These are phyloP conservation scores for Ceratocystiopsis brevicomis DNA, from an alignment of 2,329 filamentous ascomycete species.

Conservation along the genomic window DNA sequence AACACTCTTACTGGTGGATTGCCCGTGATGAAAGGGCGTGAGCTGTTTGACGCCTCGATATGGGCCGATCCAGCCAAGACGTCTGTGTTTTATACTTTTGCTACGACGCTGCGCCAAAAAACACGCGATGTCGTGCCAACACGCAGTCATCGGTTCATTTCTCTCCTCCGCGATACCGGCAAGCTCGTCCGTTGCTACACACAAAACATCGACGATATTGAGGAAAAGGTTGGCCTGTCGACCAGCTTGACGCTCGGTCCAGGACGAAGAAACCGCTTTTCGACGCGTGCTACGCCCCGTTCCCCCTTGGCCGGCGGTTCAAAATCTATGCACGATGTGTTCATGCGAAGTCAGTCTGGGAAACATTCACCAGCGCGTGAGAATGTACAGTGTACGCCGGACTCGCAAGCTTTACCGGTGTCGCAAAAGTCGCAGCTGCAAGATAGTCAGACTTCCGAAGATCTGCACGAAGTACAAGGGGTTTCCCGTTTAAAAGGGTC, in stretches of 20 bases:
- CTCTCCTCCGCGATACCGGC: slow-evolving; percentile 44
- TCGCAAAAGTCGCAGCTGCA: neutral
- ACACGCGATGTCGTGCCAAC: slow-evolving; percentile 45
- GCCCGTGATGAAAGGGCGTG: slow-evolving; percentile 48
- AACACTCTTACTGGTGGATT: slow-evolving; percentile 14
- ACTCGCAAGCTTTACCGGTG: neutral
- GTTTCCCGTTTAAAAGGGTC: neutral
- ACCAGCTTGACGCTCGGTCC: slow-evolving; percentile 43
- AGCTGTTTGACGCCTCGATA: slow-evolving; percentile 52
- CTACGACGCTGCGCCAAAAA: slow-evolving; percentile 46
- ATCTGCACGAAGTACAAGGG: no score
- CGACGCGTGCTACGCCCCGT: slow-evolving; percentile 14
- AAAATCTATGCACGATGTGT: no score
- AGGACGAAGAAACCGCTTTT: slow-evolving; percentile 42
- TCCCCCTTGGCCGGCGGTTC: neutral
- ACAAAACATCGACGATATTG: slow-evolving; percentile 57
- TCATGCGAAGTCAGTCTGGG: no score
- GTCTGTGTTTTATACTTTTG: slow-evolving; percentile 54
- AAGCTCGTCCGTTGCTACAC: slow-evolving; percentile 56
- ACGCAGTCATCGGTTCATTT: slow-evolving; percentile 48
- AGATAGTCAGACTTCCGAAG: no score
- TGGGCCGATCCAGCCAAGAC: slow-evolving; percentile 51
- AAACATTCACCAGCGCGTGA: no score
- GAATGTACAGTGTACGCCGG: no score
- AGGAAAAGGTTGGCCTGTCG: slow-evolving; percentile 48